These are phyloP conservation scores for Didymella lethalis DNA, from an alignment of 2,329 filamentous ascomycete genomes.

Conservation along the genomic window DNA sequence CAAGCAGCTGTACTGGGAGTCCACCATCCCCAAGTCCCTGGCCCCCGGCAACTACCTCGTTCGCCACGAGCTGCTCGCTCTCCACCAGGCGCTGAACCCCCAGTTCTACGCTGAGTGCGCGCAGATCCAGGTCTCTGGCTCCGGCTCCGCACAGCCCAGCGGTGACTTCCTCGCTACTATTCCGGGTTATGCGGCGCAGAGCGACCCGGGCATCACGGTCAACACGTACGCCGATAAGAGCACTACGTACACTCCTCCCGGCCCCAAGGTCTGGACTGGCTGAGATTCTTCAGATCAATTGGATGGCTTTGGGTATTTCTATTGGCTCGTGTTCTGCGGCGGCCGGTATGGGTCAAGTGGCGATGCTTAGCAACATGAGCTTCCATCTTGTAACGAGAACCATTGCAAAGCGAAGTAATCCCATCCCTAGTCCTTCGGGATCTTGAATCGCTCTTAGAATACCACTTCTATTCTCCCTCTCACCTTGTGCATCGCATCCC, in stretches of 20 bases:
- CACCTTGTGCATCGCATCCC: no score
- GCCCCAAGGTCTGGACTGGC: slow-evolving; percentile 17
- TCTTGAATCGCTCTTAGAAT: background rate
- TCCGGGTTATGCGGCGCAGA: slow-evolving; percentile 53
- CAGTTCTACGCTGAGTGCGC: slow-evolving; percentile 66
- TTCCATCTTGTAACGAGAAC: background rate
- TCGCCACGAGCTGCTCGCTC: slow-evolving; percentile 64
- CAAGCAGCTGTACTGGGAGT: slow-evolving; percentile 61
- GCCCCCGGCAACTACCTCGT: slow-evolving; percentile 45
- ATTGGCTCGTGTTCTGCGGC: background rate
- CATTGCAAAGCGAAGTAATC: background rate
- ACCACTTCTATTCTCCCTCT: background rate
- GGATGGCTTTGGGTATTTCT: background rate
- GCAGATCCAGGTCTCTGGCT: slow-evolving; percentile 62
- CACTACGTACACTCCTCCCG: slow-evolving; percentile 10
- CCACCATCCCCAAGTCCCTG: slow-evolving; percentile 57
- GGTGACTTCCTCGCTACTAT: slow-evolving; percentile 56
- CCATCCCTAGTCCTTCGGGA: background rate
- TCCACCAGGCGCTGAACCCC: slow-evolving; percentile 61
- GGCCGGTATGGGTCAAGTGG: no score
- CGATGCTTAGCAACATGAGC: background rate
- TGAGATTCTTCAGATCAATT: background rate
- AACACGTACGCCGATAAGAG: slow-evolving; percentile 45
- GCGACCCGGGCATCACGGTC: slow-evolving; percentile 60
- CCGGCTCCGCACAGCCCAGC: slow-evolving; percentile 56